phyloP scores from a whole-genome alignment of 768 basidiomycete species.

The Cystofilobasidium macerans region DNA sequence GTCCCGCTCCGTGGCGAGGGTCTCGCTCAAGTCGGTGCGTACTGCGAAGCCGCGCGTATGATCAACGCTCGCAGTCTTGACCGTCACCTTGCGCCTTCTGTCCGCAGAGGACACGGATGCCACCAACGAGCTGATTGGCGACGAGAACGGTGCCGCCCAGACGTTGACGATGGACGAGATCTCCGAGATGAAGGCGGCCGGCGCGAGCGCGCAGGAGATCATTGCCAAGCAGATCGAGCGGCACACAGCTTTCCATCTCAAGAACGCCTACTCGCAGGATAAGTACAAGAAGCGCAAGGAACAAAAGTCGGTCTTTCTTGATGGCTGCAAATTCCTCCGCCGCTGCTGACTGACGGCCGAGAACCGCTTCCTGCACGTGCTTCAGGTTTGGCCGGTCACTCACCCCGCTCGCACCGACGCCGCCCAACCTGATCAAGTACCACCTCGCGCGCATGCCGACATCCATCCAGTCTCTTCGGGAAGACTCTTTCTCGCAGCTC shows the following conservation, averaged over 20 bases:
- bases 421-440: constrained; percentile 77
- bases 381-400: constrained; percentile 75
- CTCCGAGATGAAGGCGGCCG: constrained; percentile 65
- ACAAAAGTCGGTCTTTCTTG: constrained; percentile 58
- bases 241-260: constrained; percentile 81
- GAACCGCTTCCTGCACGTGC: constrained; percentile 7
- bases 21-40: constrained; percentile 22
- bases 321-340: neutral
- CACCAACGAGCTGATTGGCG: constrained; percentile 91
- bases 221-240: constrained; percentile 87
- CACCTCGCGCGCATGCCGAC: constrained; percentile 73
- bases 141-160: constrained; percentile 58
- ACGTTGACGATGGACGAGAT: constrained; percentile 77
- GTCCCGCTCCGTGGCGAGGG: constrained; percentile 19
- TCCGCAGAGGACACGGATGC: constrained; percentile 82
- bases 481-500: constrained; percentile 81
- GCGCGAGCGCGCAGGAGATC: constrained; percentile 80
- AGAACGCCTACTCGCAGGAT: constrained; percentile 97
- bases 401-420: constrained; percentile 73
- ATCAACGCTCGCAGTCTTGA: too few relatives aligned
- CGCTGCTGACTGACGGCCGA: neutral
- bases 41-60: too few relatives aligned
- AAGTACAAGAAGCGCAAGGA: constrained; percentile 96
- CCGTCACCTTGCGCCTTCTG: neutral
- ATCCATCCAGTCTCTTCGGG: constrained; percentile 64